Percentiles rank a stretch among this genome's conserved stretches.
These are phyloP conservation scores for Thamnidium elegans DNA, from an alignment of 192 early-diverging fungal species.

Conservation along the genomic window DNA sequence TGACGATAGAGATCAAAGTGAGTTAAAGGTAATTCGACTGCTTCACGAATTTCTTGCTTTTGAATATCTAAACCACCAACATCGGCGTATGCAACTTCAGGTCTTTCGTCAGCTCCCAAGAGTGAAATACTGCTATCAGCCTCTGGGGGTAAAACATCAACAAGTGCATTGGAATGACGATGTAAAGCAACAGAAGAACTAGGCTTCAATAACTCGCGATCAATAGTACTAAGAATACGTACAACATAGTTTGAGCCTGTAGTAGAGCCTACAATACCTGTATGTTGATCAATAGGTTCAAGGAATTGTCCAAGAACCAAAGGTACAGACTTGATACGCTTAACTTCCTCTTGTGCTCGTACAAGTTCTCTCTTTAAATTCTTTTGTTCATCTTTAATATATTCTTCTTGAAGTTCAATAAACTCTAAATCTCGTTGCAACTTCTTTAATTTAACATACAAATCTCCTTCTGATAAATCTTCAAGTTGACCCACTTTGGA, in stretches of 20 bases:
- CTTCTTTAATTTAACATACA: constrained; percentile 93
- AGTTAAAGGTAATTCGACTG: constrained; percentile 95
- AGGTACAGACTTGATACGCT: constrained; percentile 96
- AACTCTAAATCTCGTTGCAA: constrained; percentile 94
- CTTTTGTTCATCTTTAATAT: constrained; percentile 99
- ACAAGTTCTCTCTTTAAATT: constrained; percentile 93
- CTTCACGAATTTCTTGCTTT: constrained; percentile 93
- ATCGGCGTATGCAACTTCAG: constrained; percentile 78
- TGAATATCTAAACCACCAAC: constrained; percentile 88
- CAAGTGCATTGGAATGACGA: constrained; percentile 94
- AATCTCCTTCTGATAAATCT: constrained; percentile 75
- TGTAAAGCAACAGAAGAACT: constrained; percentile 91
- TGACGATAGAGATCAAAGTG: constrained; percentile 98
- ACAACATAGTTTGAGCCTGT: constrained; percentile 90
- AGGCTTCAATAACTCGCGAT: constrained; percentile 96
- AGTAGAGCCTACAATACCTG: constrained; percentile 93
- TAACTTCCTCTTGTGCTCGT: constrained; percentile 95
- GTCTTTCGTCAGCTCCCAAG: constrained; percentile 75
- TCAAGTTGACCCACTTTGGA: constrained; percentile 39
- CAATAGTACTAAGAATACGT: constrained; percentile 93
- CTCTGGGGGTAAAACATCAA: constrained; percentile 97
- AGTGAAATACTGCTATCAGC: constrained; percentile 90
- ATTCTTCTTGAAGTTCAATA: constrained; percentile 95
- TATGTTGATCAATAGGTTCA: constrained; percentile 95
- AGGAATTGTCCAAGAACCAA: constrained; percentile 98